Evolutionary conservation across 2,329 filamentous ascomycete species (phyloP), one percentile per base, ranked within the genome.

Genomic region (Neocucurbitaria cava): DNA sequence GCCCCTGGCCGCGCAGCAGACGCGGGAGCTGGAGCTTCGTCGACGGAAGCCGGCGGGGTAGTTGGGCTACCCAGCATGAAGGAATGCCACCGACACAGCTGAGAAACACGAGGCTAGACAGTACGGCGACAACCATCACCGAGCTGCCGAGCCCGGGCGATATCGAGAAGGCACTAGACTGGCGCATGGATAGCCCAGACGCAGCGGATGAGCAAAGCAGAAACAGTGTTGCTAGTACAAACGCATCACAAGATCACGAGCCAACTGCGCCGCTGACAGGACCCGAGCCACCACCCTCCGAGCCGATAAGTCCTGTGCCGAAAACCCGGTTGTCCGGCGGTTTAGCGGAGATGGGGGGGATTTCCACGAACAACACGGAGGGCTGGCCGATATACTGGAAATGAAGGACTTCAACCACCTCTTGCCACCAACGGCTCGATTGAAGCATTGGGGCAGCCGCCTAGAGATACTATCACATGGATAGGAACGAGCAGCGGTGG

Each of bases 1-100:
- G 52, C 2, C 59, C 51, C 2, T 69, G 64, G 66, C 64, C 66
- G n/a, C 49, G 58, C 10, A 56, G 49, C 26, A 33, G 48, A 9
- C 47, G 52, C 8, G 31, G 45, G 47, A 59, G 47, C 24, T 31
- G 46, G 36, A 21, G 10, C n/a, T 28, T 33, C 21, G 17, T 9
- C 21, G 35, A 38, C 9, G 35, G 15, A 13, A 41, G 39, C 20
- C 3, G 39, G 26, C 39, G 23, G 3, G 46, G 33, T 1, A 54
- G 51, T 33, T 46, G 33, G 40, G 41, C 18, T 21, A 39, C 18
- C 3, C 18, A 21, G 5, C 8, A 23, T 43, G 17, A 17, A 35
- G 49, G 31, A 56, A 52, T 33, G 36, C 38, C 38, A 17, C 44
- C 52, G 18, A 26, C 47, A 5, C n/a, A n/a, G n/a, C 24, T 54